A percentile compares a stretch with the other conserved stretches of the same genome.
Evolutionary conservation across 495 filamentous ascomycete genomes (phyloP).

Genomic region (Xylaria castorea): DNA sequence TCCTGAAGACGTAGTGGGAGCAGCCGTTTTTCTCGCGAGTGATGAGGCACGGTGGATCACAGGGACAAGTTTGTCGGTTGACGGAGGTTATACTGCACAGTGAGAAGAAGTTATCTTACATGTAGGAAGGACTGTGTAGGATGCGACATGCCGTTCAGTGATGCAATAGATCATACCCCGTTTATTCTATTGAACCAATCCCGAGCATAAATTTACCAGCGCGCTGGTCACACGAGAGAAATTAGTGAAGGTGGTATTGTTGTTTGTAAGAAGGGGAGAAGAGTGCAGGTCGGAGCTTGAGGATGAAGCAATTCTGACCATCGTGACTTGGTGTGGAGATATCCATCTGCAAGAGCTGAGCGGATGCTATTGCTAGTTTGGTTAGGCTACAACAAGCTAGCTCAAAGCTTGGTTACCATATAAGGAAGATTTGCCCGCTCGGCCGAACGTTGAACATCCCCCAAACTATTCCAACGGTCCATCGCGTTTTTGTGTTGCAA

Average conservation of each 20-base stretch:
- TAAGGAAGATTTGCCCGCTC: slow-evolving; percentile 1
- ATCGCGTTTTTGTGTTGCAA: not conserved
- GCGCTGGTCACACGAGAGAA: not conserved
- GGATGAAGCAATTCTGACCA: slow-evolving; percentile 3
- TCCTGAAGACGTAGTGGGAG: slow-evolving; percentile 56
- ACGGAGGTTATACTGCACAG: slow-evolving; percentile 57
- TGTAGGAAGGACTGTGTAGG: not conserved
- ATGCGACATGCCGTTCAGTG: not conserved
- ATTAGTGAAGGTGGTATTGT: not conserved
- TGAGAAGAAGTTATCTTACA: slow-evolving; percentile 21
- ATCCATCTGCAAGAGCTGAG: not conserved
- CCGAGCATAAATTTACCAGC: not conserved
- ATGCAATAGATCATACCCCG: not conserved
- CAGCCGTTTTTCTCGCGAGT: slow-evolving; percentile 59
- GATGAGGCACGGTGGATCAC: slow-evolving; percentile 58
- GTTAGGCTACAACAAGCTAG: not conserved
- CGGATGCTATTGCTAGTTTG: not conserved
- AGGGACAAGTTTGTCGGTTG: slow-evolving; percentile 54
- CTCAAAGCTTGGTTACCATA: not conserved
- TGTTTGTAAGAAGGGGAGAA: not conserved
- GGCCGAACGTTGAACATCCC: not conserved
- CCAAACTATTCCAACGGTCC: not conserved
- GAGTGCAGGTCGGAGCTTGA: not conserved
- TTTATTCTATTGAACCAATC: not conserved
- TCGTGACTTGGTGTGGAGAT: slow-evolving; percentile 2